phyloP scores from a whole-genome alignment of 192 early-diverging fungal species.

The Gryganskiella cystojenkinii region DNA sequence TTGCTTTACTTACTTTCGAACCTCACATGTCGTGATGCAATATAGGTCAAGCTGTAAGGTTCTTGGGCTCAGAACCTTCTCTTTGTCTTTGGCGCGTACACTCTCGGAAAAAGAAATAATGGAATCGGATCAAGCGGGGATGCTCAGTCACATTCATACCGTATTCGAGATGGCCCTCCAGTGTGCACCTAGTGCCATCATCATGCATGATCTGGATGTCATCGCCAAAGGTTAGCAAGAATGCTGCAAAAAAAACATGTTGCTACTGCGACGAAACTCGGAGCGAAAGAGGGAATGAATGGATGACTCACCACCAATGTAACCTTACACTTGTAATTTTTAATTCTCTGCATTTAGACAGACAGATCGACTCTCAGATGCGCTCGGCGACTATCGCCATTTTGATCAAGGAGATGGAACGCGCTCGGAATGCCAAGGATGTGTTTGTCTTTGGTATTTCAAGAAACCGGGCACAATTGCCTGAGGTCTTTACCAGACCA shows the following conservation, averaged over 20 bases:
- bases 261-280: not conserved
- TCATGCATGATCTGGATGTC: conserved; percentile 63
- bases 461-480: conserved; percentile 46
- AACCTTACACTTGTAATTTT: not conserved
- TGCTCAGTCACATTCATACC: conserved; percentile 15
- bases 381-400: conserved; percentile 31
- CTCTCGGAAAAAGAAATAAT: conserved; percentile 39
- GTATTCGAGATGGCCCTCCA: conserved; percentile 57
- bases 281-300: too few relatives aligned
- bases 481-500: conserved; percentile 38
- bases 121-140: conserved; percentile 23
- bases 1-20: too few relatives aligned
- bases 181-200: conserved; percentile 57
- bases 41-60: conserved; percentile 12
- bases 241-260: not conserved
- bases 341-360: conserved; percentile 21
- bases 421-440: conserved; percentile 10
- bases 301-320: too few relatives aligned
- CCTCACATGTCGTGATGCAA: not conserved
- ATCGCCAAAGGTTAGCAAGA: conserved; percentile 51
- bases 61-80: conserved; percentile 21
- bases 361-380: conserved; percentile 18
- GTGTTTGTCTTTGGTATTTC: conserved; percentile 56
- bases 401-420: conserved; percentile 24
- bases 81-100: conserved; percentile 31